Conservation (phyloP, 768 basidiomycete genomes). For the Chalciporus pseudorubinellus region DNA sequence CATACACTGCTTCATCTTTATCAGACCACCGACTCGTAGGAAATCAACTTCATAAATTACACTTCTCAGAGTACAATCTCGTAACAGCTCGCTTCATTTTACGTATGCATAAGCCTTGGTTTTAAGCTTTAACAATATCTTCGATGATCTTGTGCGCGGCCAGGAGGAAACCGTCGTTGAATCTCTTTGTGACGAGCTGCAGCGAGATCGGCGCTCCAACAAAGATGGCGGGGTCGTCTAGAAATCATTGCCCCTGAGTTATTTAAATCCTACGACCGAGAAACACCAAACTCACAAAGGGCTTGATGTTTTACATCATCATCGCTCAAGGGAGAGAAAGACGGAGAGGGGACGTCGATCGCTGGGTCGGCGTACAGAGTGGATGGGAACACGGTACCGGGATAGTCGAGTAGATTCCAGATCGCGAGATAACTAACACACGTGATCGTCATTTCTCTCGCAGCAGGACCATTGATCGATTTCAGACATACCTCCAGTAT, state of each 20-base stretch:
- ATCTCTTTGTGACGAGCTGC: slow-evolving; percentile 1
- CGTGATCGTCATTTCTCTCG: no score
- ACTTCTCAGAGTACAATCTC: not conserved
- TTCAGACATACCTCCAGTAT: no score
- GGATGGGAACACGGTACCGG: slow-evolving; percentile 44
- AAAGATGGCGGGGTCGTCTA: not conserved
- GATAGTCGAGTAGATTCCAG: slow-evolving; percentile 46
- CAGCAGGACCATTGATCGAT: no score
- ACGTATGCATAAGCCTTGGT: no score
- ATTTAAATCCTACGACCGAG: not conserved
- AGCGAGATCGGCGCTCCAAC: not conserved
- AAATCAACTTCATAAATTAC: not conserved
- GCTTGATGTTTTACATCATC: slow-evolving; percentile 13
- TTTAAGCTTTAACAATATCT: not conserved
- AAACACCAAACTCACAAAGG: not conserved
- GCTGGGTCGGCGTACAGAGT: slow-evolving; percentile 32
- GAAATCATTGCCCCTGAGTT: not conserved
- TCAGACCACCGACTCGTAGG: not conserved
- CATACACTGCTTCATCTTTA: no score
- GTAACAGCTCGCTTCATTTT: not conserved
- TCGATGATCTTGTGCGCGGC: slow-evolving; percentile 3
- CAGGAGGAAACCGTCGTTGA: slow-evolving; percentile 3
- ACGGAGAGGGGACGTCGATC: slow-evolving; percentile 18
- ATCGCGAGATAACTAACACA: slow-evolving; percentile 41
- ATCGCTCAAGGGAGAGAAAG: slow-evolving; percentile 10